Base-by-base conservation (phyloP, 2,329 filamentous ascomycete genomes). In the Daldinia sp. region DNA sequence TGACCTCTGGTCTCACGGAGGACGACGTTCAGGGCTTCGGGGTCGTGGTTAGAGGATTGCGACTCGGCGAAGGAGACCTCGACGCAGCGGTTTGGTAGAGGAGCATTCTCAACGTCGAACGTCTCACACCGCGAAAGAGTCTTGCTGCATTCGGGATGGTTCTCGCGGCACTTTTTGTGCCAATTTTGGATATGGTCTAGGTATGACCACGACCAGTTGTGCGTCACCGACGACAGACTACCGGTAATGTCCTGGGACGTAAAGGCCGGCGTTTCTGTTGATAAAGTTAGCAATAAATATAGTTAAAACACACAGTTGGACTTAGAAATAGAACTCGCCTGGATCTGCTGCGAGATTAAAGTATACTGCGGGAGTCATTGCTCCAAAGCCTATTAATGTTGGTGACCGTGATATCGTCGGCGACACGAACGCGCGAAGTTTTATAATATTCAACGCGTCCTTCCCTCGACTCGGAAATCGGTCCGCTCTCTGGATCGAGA, bases 221-320 rank as follows among this genome's bases (percentile, higher is more conserved):
- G 23, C n/a, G 23, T 46, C 6, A 20, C 42, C 23, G 23, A 50
- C n/a, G 60, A 39, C 12, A 68, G 35, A 23, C 51, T 26, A 20
- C 61, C 65, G 9, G 46, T 61, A 6, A 62, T 62, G 50, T 65
- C 65, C 10, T 48, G 41, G n/a, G 56, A 65, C 10, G 44, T 61
- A 41, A 26, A 61, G 39, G 65, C 61, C 1, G 61, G 65, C 0
- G 12, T 39, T 4, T 15, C 35, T 39, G 2, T 39, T 5, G 3
- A 15, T 15, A 4, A 10, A 39, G 35, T 39, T 15, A 39, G 35
- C 3, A 39, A 15, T 39, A 15, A 39, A 39, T 39, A 2, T 39
- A 39, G 12, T 4, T 33, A 3, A 33, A 2, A 10, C 1, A 10
- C 1, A 39, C 13, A 5, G 4, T 39, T 39, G 35, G 3, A 9